Conservation (phyloP, 495 filamentous ascomycete species). For the Xylaria bambusicola region DNA sequence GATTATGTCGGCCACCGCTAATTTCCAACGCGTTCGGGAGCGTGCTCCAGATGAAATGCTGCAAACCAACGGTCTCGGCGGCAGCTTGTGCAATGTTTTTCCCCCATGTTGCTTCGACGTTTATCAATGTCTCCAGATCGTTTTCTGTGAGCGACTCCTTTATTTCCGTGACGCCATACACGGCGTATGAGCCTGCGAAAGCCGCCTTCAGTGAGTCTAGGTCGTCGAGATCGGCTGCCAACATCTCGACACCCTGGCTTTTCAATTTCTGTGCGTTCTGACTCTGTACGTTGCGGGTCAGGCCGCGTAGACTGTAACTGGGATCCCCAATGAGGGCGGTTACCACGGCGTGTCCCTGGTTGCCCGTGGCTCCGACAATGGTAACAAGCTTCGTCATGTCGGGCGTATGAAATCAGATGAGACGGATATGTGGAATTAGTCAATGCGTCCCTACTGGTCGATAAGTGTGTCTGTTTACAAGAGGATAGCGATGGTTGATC, state of each 20-base stretch:
- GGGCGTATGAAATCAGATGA: too few relatives aligned
- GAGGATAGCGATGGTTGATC: too few relatives aligned
- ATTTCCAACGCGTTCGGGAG: slow-evolving; percentile 35
- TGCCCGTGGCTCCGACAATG: slow-evolving; percentile 51
- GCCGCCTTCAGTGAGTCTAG: slow-evolving; percentile 47
- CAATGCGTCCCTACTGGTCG: too few relatives aligned
- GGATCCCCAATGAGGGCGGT: slow-evolving; percentile 31
- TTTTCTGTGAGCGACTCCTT: slow-evolving; percentile 39
- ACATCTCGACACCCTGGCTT: slow-evolving; percentile 39
- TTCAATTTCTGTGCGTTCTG: slow-evolving; percentile 35
- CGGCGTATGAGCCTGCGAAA: slow-evolving; percentile 53
- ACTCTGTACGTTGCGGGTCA: slow-evolving; percentile 46
- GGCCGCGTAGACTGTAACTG: slow-evolving; percentile 40
- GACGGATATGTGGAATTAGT: too few relatives aligned
- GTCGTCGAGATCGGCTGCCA: slow-evolving; percentile 53
- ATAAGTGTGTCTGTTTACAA: too few relatives aligned
- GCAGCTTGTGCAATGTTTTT: slow-evolving; percentile 48
- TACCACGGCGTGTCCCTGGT: slow-evolving; percentile 48
- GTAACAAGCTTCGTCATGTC: slow-evolving; percentile 34
- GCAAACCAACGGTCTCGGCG: slow-evolving; percentile 34
- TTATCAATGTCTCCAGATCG: slow-evolving; percentile 25
- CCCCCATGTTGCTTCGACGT: slow-evolving; percentile 50
- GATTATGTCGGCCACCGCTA: slow-evolving; percentile 25
- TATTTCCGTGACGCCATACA: slow-evolving; percentile 62
- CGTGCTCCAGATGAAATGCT: slow-evolving; percentile 53